A percentile compares a stretch with the other conserved stretches of the same genome.
These are phyloP conservation scores for Solanum etuberosum DNA, from an alignment of 257 asterid species.

Conservation along the genomic window DNA sequence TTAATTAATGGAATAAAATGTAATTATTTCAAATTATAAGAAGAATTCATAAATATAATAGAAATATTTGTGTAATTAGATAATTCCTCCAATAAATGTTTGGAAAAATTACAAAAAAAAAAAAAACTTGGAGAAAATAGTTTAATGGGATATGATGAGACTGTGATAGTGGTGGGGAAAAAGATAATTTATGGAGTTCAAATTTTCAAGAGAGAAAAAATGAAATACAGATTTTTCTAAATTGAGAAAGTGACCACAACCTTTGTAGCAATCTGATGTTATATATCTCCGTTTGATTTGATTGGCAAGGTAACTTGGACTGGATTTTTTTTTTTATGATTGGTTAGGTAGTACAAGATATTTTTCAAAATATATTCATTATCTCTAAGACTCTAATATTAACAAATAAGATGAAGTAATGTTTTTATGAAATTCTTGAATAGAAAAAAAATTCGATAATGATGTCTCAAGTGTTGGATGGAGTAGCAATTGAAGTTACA, in stretches of 20 bases:
- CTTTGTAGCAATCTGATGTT: not conserved
- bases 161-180: not conserved
- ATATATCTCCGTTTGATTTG: not conserved
- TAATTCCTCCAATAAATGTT: not conserved
- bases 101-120: not conserved
- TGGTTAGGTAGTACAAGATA: not conserved
- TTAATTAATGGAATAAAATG: not conserved
- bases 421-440: not conserved
- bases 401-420: not conserved
- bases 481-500: not conserved
- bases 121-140: constrained; percentile 1
- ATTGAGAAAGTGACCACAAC: not conserved
- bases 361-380: not conserved
- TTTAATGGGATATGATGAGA: not conserved
- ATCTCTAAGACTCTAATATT: not conserved
- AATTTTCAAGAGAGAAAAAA: not conserved
- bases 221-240: not conserved
- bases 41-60: not conserved
- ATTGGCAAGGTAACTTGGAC: not conserved
- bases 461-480: not conserved
- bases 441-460: not conserved
- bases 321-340: not conserved
- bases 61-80: no score
- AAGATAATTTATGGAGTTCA: not conserved
- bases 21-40: not conserved